These are phyloP conservation scores for Neurospora sublineolata DNA, from an alignment of 495 filamentous ascomycete species.

Conservation along the genomic window DNA sequence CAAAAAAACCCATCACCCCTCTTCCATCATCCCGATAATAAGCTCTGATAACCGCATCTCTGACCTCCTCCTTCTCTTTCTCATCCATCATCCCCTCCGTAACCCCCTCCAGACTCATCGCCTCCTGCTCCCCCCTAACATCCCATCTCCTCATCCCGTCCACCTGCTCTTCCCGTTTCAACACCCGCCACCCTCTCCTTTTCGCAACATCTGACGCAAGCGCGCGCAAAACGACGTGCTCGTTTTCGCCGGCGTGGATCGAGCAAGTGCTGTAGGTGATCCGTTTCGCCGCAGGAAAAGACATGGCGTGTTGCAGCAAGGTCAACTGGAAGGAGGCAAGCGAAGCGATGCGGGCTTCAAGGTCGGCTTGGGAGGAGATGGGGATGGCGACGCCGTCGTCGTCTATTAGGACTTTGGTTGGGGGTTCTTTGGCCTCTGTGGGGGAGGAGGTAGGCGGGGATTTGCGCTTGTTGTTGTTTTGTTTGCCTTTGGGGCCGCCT, in stretches of 20 bases:
- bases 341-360: constrained; percentile 50
- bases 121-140: constrained; percentile 48
- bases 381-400: constrained; percentile 36
- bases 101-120: constrained; percentile 23
- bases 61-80: constrained; percentile 21
- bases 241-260: constrained; percentile 75
- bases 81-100: constrained; percentile 56
- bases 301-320: constrained; percentile 70
- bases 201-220: constrained; percentile 53
- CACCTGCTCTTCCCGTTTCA: constrained; percentile 59
- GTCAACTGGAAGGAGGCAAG: constrained; percentile 67
- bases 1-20: constrained; percentile 46
- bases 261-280: constrained; percentile 94
- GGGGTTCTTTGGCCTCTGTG: constrained; percentile 13
- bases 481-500: not conserved
- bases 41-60: constrained; percentile 72
- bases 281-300: constrained; percentile 62
- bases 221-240: constrained; percentile 63
- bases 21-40: constrained; percentile 60
- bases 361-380: constrained; percentile 29
- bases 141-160: constrained; percentile 59
- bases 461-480: constrained; percentile 37
- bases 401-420: constrained; percentile 26
- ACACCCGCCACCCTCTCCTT: constrained; percentile 62
- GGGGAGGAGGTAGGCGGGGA: not conserved